phyloP scores from a whole-genome alignment of 176 grass and related monocot species.

The Olyra latifolia region DNA sequence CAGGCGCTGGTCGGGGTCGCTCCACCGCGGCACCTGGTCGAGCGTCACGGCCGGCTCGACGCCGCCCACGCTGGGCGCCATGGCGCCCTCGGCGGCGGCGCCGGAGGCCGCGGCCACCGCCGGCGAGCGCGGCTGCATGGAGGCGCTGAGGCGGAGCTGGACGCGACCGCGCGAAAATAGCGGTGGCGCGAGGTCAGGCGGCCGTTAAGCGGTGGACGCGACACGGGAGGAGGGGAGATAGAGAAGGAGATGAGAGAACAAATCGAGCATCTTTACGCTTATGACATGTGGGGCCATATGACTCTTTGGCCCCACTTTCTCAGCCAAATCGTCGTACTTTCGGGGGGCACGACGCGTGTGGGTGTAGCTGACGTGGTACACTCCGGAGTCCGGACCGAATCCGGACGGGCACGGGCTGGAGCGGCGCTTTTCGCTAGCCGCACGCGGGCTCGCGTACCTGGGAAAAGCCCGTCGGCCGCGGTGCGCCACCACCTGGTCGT shows the following conservation, averaged over 20 bases:
- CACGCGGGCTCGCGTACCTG: background rate
- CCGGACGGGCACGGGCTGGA: slow-evolving; percentile 16
- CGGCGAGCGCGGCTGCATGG: slow-evolving; percentile 50
- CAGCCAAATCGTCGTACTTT: background rate
- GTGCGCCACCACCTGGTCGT: background rate
- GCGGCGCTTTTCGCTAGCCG: background rate
- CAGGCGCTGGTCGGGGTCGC: slow-evolving; percentile 76
- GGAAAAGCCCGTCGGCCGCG: background rate
- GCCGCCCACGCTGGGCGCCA: slow-evolving; percentile 47
- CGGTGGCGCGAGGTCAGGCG: slow-evolving; percentile 24
- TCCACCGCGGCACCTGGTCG: slow-evolving; percentile 86
- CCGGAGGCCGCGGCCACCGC: background rate
- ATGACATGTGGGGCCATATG: background rate
- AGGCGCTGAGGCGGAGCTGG: slow-evolving; percentile 2
- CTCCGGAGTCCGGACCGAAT: background rate
- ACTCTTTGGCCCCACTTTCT: accelerated
- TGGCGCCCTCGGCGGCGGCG: background rate
- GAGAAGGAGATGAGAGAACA: background rate
- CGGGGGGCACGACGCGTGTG: slow-evolving; percentile 14
- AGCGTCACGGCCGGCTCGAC: slow-evolving; percentile 74
- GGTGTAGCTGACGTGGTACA: background rate
- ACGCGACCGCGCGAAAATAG: background rate
- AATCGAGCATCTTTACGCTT: background rate
- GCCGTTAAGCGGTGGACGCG: slow-evolving; percentile 32
- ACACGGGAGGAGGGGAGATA: background rate